Percentiles rank a stretch among this genome's conserved stretches.
These are phyloP conservation scores for Camellia oleifera DNA, from an alignment of 179 eudicot species.

Conservation along the genomic window DNA sequence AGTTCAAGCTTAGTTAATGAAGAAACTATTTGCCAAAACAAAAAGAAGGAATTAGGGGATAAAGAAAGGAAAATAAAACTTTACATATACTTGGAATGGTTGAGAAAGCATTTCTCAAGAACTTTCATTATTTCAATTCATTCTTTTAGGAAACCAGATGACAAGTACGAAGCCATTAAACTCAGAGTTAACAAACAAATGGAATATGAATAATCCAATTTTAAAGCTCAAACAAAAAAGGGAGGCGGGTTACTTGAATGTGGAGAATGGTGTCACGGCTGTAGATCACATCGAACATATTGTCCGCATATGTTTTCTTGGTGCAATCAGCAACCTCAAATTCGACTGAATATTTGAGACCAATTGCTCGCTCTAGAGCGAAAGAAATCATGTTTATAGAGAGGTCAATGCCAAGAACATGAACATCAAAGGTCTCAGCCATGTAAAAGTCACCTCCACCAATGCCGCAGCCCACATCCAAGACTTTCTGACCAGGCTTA, in stretches of 20 bases:
- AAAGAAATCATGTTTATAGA: constrained; percentile 91
- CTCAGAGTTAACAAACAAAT: background rate
- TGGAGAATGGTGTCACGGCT: constrained; percentile 98
- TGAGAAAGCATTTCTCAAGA: background rate
- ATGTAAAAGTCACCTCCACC: constrained; percentile 99
- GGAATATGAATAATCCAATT: background rate
- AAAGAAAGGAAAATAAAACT: background rate
- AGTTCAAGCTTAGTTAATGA: background rate
- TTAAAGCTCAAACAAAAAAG: constrained; percentile 3
- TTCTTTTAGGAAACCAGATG: background rate
- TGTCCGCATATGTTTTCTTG: constrained; percentile 74
- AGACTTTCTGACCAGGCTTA: constrained; percentile 90
- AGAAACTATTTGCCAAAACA: background rate
- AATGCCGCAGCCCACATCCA: constrained; percentile 97
- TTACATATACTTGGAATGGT: background rate
- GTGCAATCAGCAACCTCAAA: constrained; percentile 98
- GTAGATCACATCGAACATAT: constrained; percentile 85
- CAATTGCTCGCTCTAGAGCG: constrained; percentile 90
- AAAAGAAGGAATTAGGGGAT: background rate
- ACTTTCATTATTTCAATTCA: background rate
- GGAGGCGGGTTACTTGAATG: constrained; percentile 60
- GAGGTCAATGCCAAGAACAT: constrained; percentile 91
- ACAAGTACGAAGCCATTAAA: background rate
- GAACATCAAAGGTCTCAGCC: constrained; percentile 89
- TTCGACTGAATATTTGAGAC: constrained; percentile 80